Base-by-base conservation (phyloP, 257 asterid species). In the Coffea eugenioides region DNA sequence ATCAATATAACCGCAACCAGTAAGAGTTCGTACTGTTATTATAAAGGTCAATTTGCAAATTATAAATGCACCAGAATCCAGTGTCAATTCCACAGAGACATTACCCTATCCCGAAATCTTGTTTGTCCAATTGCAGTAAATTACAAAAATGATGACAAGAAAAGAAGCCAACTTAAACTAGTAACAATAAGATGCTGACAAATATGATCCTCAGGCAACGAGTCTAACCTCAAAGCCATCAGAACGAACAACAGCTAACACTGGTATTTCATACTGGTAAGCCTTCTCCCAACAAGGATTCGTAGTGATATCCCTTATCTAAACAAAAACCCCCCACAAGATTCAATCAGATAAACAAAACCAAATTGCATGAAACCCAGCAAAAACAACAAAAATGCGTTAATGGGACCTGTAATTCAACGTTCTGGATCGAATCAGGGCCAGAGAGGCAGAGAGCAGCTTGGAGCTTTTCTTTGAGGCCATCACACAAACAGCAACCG, bases 401-500 rank as follows among this genome's bases (percentile, higher is more conserved):
- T 61, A 71, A 3, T 6, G 41, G 82, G 41, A 91, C 97, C 97
- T 92, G 92, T 36, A 94, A 79, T 13, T 88, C 88, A 67, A 94
- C 86, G 46, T 94, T 90, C 6, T 74, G 81, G 57, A 91, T 78
- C 43, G 84, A 85, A 80, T 86, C 77, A 1, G 91, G 89, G 65
- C 88, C 92, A 21, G 98, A 83, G 21, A 91, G 87, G 80, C 87
- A 75, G 73, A 95, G 91, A 12, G 97, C 97, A 61, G 97, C 92
- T 66, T 84, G 84, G 69, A 95, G 91, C 69, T 95, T 95, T 82
- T 95, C 99, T 91, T 95, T 95, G 90, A 95, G 99, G 85, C 99
- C 98, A 85, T 93, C 98, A 87, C 99, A 95, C 98, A 95, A 93
- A 92, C 98, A 95, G 91, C 99, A 95, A 83, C 98, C 98, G 74